These are phyloP conservation scores for Stephanodiscus triporus DNA, from an alignment of 108 stramenopile genomes.

Conservation along the genomic window DNA sequence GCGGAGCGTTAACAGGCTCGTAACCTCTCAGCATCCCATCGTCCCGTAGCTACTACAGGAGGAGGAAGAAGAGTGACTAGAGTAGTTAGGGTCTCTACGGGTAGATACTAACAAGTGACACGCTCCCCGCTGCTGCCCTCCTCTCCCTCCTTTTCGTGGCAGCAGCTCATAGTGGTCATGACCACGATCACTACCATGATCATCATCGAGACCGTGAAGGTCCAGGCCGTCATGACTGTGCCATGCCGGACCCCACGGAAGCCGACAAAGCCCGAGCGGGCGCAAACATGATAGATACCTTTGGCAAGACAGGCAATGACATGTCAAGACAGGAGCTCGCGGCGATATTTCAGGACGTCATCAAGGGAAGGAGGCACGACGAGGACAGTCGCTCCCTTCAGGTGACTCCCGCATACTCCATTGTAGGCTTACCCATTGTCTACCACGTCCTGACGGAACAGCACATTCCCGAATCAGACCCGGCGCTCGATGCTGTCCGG, in stretches of 20 bases:
- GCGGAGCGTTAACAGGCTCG: too few species aligned
- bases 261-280: conserved; percentile 9
- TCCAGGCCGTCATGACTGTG: conserved; percentile 8
- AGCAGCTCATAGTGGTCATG: not conserved
- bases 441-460: too few species aligned
- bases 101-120: too few species aligned
- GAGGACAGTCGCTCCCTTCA: too few species aligned
- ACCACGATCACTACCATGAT: not conserved
- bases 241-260: conserved; percentile 1
- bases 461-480: too few species aligned
- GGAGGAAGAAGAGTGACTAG: too few species aligned
- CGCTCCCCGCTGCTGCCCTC: not conserved
- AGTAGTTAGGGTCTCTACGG: too few species aligned
- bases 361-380: not conserved
- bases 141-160: not conserved
- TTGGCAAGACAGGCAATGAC: conserved; percentile 5
- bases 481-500: too few species aligned
- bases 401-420: too few species aligned
- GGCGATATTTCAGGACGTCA: conserved; percentile 3
- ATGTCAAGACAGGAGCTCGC: conserved; percentile 6
- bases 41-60: too few species aligned
- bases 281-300: conserved; percentile 11
- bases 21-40: too few species aligned
- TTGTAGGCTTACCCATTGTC: too few species aligned
- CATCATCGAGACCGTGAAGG: not conserved